Conservation (phyloP, 306 rosid species). For the Cicer chorassanicum region DNA sequence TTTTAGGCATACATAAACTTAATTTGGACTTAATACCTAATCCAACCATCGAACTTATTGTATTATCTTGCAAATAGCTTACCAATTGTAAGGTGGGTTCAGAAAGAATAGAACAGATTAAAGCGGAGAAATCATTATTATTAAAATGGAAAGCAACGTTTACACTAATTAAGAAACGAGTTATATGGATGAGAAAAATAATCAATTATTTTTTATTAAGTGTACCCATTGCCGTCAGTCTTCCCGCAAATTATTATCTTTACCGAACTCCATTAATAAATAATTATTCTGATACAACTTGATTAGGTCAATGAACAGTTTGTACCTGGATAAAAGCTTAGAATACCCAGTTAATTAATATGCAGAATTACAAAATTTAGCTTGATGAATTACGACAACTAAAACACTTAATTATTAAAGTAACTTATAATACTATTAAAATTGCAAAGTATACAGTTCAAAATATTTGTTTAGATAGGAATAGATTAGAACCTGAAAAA, state of each 20-base stretch:
- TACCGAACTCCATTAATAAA: constrained; percentile 42
- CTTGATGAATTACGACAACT: constrained; percentile 47
- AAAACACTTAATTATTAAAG: constrained; percentile 46
- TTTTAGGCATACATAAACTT: neutral
- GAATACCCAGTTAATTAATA: constrained; percentile 58
- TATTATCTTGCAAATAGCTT: constrained; percentile 42
- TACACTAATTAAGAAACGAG: constrained; percentile 22
- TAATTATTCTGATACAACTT: constrained; percentile 50
- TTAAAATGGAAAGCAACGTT: constrained; percentile 20
- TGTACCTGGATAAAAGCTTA: constrained; percentile 72
- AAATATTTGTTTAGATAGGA: constrained; percentile 62
- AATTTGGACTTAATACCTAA: constrained; percentile 38
- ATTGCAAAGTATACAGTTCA: constrained; percentile 41
- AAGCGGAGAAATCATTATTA: constrained; percentile 24
- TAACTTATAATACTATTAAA: constrained; percentile 27
- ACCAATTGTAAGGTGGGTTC: constrained; percentile 41
- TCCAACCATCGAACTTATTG: constrained; percentile 31
- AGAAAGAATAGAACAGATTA: constrained; percentile 31
- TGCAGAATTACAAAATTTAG: constrained; percentile 48
- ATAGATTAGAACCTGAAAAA: constrained; percentile 99
- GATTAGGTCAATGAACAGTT: constrained; percentile 51
- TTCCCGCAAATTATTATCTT: constrained; percentile 50
- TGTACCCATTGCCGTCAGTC: constrained; percentile 34
- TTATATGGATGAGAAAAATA: constrained; percentile 19
- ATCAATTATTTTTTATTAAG: constrained; percentile 44